These are phyloP conservation scores for Sugiyamaella qingdaonensis DNA, from an alignment of 805 yeast species.

Conservation along the genomic window DNA sequence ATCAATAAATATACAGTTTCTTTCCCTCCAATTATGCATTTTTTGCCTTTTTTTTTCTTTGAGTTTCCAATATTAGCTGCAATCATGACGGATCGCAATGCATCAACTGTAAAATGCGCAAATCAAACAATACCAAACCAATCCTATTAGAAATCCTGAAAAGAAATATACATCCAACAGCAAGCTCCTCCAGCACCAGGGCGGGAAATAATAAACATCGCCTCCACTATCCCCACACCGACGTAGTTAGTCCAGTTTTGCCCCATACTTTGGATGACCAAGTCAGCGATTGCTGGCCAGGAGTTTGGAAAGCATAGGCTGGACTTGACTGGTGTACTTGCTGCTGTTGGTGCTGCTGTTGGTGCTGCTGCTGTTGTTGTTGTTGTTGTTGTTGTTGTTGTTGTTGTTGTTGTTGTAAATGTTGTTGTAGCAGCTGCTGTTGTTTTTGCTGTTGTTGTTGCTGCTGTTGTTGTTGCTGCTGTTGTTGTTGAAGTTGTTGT, in stretches of 20 bases:
- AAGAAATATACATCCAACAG: neutral
- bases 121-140: conserved; percentile 6
- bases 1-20: neutral
- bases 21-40: conserved; percentile 12
- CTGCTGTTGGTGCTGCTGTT: neutral
- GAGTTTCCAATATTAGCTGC: neutral
- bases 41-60: neutral
- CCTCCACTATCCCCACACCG: conserved; percentile 20
- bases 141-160: neutral
- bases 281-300: conserved; percentile 2
- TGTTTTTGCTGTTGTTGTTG: neutral
- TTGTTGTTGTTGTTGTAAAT: neutral
- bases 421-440: neutral
- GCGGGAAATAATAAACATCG: neutral
- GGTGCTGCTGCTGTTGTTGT: neutral
- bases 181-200: neutral
- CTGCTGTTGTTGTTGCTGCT: neutral
- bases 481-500: neutral
- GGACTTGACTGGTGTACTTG: neutral
- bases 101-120: conserved; percentile 1
- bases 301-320: neutral
- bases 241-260: conserved; percentile 14
- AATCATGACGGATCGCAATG: neutral
- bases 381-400: neutral
- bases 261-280: conserved; percentile 22